Evolutionary conservation across 139 green algal genomes (phyloP).

Genomic region (Raphidocelis subcapitata): DNA sequence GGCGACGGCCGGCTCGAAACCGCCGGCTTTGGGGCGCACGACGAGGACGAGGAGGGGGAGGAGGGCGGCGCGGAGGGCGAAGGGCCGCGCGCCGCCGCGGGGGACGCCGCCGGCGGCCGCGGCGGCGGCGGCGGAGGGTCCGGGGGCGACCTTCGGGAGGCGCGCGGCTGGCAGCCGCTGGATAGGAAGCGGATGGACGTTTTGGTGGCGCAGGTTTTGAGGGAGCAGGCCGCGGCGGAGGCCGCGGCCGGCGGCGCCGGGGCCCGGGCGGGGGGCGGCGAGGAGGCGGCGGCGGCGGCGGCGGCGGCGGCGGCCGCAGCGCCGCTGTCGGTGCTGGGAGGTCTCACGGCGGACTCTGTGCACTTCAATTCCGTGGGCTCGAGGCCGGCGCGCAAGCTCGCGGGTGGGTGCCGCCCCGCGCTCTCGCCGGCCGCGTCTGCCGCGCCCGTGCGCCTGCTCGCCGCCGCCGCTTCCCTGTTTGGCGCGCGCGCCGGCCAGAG

Average conservation of each 20-base stretch:
- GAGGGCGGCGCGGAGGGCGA: not conserved
- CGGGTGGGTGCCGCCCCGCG: not conserved
- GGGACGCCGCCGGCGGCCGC: not conserved
- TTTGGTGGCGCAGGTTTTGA: not conserved
- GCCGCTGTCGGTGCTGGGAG: not conserved
- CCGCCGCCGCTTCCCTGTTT: not conserved
- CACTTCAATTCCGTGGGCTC: not conserved
- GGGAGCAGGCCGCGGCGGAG: too few relatives aligned
- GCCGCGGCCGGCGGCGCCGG: too few relatives aligned
- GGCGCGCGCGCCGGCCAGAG: not conserved
- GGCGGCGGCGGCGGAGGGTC: not conserved
- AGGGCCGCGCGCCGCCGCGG: too few relatives aligned
- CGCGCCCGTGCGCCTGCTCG: not conserved
- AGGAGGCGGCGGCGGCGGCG: too few relatives aligned
- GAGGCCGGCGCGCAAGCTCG: not conserved
- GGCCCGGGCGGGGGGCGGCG: too few relatives aligned
- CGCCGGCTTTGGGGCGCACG: too few relatives aligned
- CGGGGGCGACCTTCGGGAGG: constrained; percentile 26
- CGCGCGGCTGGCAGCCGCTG: constrained; percentile 40
- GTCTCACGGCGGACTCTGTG: not conserved
- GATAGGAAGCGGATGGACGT: constrained; percentile 17
- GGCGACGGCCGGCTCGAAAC: too few relatives aligned
- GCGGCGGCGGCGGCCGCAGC: too few relatives aligned
- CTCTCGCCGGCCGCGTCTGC: not conserved
- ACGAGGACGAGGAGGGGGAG: too few relatives aligned